Evolutionary conservation across 106 monocot species (phyloP).

Genomic region (Alisma plantagoaquatica): DNA sequence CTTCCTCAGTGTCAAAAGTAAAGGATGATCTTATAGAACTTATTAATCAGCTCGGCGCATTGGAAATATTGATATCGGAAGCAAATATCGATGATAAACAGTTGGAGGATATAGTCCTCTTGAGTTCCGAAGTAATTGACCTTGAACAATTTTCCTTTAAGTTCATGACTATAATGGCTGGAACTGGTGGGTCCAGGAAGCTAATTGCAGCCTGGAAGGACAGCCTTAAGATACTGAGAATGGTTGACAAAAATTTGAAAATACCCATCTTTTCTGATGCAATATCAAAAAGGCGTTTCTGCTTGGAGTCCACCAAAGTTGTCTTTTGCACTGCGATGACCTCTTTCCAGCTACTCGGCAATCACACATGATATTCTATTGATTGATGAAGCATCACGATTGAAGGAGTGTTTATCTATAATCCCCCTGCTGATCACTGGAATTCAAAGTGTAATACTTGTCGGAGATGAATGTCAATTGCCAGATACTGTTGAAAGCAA

Average conservation of each 20-base stretch:
- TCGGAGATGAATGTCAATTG: conserved; percentile 67
- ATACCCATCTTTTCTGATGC: neutral
- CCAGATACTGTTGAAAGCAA: conserved; percentile 64
- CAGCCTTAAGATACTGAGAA: neutral
- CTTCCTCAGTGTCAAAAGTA: neutral
- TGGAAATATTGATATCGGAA: conserved; percentile 4
- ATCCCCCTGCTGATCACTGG: conserved; percentile 36
- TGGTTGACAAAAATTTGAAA: neutral
- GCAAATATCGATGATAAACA: neutral
- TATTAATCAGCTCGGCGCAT: conserved; percentile 10
- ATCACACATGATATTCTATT: conserved; percentile 32
- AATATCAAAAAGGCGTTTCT: conserved; percentile 14
- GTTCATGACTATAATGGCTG: neutral
- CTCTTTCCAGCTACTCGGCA: conserved; percentile 31
- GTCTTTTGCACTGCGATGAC: conserved; percentile 45
- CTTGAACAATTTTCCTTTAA: neutral
- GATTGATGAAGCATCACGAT: conserved; percentile 64
- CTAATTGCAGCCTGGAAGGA: no score
- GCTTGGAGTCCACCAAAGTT: conserved; percentile 25
- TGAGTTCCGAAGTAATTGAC: neutral
- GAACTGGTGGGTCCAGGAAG: no score
- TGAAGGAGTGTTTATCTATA: conserved; percentile 62
- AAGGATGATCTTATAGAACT: conserved; percentile 17
- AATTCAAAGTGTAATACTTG: conserved; percentile 38
- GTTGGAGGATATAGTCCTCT: conserved; percentile 8